Base-by-base conservation (phyloP, 75 land plant species). In the Pinus taeda region DNA sequence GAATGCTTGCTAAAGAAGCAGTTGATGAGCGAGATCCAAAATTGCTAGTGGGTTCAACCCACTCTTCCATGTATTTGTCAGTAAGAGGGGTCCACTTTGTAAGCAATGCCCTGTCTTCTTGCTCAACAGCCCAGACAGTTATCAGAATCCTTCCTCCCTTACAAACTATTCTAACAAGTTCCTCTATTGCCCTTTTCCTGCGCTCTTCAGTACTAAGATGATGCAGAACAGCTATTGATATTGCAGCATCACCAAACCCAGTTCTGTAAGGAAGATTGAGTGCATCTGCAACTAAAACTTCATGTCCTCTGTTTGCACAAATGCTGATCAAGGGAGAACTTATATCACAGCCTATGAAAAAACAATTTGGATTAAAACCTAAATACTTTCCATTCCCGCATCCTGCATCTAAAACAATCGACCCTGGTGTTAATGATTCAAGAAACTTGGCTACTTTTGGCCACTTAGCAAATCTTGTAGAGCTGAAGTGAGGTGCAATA, bases 351-450 rank as follows among this genome's bases (percentile, higher is more conserved):
- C 99, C 99, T 57, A 97, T 73, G 73, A 84, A 97, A 57, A 87
- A 90, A 74, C 95, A 97, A 57, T 81, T 64, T 8, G 85, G 84
- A 74, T 91, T 97, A 15, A 92, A 82, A 30, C 95, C 99, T 83
- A 97, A 84, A 57, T 97, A 97, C 71, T 97, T 97, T 67, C 99
- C 98, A 83, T 97, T 97, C 18, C 99, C 99, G 82, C 99, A 95
- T 20, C 99, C 99, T 22, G 97, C 91, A 82, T 95, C 98, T 42
- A 92, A 77, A 15, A 95, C 70, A 67, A 95, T 81, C 36, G 97
- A 91, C 3, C 93, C 92, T n/a, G 77, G 78, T 11, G 74, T 70
- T 78, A 95, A 77, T 2, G 98, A 86, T 17, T 86, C 82, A 70
- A 95, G 75, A 65, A 95, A 95, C 15, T 78, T 29, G 11, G 98